Conservation (phyloP, 2,329 filamentous ascomycete genomes). For the Fusarium sp. region DNA sequence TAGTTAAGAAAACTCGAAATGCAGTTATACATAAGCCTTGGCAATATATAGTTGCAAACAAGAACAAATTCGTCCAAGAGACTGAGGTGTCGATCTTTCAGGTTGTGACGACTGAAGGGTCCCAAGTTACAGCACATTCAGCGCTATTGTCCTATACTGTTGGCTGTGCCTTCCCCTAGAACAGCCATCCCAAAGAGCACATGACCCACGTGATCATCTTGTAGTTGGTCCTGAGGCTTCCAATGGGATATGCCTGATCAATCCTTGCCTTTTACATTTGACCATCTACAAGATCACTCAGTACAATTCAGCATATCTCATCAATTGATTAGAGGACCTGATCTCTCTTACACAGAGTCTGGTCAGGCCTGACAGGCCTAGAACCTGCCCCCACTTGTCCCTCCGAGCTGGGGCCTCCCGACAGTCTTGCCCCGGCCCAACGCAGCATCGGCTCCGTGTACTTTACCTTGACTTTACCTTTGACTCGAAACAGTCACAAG, state of each 20-base stretch:
- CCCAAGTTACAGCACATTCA: conserved; percentile 5
- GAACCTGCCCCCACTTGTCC: conserved; percentile 18
- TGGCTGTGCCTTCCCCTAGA: conserved; percentile 6
- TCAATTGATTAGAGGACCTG: conserved; percentile 3
- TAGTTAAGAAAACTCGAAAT: not conserved
- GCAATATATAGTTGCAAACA: not conserved
- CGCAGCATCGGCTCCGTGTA: conserved; percentile 24
- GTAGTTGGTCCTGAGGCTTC: not conserved
- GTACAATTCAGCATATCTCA: not conserved
- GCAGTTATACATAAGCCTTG: not conserved
- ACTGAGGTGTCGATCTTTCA: not conserved
- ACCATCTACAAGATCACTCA: not conserved
- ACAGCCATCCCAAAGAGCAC: conserved; percentile 10
- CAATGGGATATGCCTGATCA: not conserved
- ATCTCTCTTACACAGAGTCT: conserved; percentile 16
- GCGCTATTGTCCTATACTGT: conserved; percentile 1
- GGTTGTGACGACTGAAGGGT: not conserved
- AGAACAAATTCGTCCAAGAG: not conserved
- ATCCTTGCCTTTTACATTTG: not conserved
- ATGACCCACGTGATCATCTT: conserved; percentile 32
- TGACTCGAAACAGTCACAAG: conserved; percentile 19
- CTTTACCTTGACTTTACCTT: conserved; percentile 1
- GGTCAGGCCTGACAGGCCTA: not conserved
- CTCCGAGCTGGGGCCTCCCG: conserved; percentile 13
- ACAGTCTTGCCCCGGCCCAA: conserved; percentile 25